A percentile compares a stretch with the other conserved stretches of the same genome.
These are phyloP conservation scores for Trichocladium uniseriatum DNA, from an alignment of 495 filamentous ascomycete genomes.

Conservation along the genomic window DNA sequence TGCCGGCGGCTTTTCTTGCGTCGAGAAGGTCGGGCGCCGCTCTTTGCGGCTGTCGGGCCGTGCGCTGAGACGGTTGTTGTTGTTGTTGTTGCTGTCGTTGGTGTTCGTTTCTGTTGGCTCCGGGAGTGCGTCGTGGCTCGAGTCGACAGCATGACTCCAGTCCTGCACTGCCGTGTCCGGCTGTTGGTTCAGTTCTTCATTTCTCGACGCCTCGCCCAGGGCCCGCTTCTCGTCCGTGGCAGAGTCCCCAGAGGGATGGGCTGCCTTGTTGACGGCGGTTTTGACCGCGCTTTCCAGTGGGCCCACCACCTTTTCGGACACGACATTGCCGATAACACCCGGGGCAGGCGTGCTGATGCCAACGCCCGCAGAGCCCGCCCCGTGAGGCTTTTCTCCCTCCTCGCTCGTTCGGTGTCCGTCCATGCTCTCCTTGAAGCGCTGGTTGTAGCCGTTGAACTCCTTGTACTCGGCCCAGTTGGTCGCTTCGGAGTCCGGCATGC, in stretches of 20 bases:
- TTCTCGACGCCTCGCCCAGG: background rate
- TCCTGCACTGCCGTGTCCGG: background rate
- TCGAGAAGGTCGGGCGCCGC: slow-evolving; percentile 37
- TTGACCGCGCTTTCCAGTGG: slow-evolving; percentile 1
- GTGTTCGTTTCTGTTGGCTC: background rate
- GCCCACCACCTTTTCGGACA: slow-evolving; percentile 12
- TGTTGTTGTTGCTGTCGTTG: slow-evolving; percentile 3
- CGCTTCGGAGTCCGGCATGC: slow-evolving; percentile 92
- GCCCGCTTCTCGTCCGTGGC: slow-evolving; percentile 18
- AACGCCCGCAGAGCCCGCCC: slow-evolving; percentile 13
- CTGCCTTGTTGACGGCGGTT: background rate
- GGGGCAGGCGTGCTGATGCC: slow-evolving; percentile 27
- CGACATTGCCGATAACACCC: slow-evolving; percentile 7
- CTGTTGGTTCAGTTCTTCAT: background rate
- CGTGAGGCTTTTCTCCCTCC: slow-evolving; percentile 25
- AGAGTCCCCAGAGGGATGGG: background rate
- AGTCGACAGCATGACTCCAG: background rate
- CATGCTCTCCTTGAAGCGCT: slow-evolving; percentile 65
- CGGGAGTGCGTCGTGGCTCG: slow-evolving; percentile 12
- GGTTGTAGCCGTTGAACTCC: slow-evolving; percentile 69
- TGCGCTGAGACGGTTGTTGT: background rate
- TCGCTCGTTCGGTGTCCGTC: slow-evolving; percentile 33
- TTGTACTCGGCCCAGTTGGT: slow-evolving; percentile 92
- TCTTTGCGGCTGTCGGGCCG: slow-evolving; percentile 25
- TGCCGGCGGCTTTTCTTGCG: slow-evolving; percentile 31